Base-by-base conservation (phyloP, 2,329 filamentous ascomycete species). In the Zalaria sp. region DNA sequence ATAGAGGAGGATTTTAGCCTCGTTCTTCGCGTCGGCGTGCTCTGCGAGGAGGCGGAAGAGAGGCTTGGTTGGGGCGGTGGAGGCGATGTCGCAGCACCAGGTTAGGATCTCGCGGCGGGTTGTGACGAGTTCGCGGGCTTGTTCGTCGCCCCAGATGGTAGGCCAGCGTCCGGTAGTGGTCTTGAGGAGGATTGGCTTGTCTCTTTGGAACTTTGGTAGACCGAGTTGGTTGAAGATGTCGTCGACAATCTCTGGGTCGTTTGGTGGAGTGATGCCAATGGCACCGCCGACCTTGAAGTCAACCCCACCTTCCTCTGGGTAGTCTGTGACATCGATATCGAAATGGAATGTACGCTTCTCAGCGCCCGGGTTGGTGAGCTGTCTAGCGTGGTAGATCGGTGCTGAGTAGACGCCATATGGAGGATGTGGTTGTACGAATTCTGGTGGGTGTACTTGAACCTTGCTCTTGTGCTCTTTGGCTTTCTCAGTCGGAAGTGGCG, bases 331-430 rank as follows among this genome's bases (percentile, higher is more conserved):
- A 54, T 98, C 91, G 36, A 98, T 77, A 54, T 96, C 91, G 54
- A 96, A 96, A 63, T 98, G 91, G 60, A 89, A 94, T 0, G 91
- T 98, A 46, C 89, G 76, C 75, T 98, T 98, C 69, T 94, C 86
- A 4, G 91, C 91, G 25, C 89, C 89, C 25, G 76, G 70, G 57
- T 77, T 82, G 8, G 91, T 98, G 57, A 98, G 67, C 62, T 94
- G 87, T 43, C 91, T 81, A 2, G 86, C 77, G 53, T 79, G 79
- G 62, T 86, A 81, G 37, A 98, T 75, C 48, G 79, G 85, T n/a
- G 89, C 88, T 1, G 87, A 82, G 62, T 83, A 93, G 46, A 96
- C 87, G 50, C 89, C 73, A 62, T 93, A 91, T 0, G 91, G 91
- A 43, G 86, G 86, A 59, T 98, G 91, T 26, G 91, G 91, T 58